Evolutionary conservation across 2,329 filamentous ascomycete genomes (phyloP).

Genomic region (Alternaria hordeiaustralica): DNA sequence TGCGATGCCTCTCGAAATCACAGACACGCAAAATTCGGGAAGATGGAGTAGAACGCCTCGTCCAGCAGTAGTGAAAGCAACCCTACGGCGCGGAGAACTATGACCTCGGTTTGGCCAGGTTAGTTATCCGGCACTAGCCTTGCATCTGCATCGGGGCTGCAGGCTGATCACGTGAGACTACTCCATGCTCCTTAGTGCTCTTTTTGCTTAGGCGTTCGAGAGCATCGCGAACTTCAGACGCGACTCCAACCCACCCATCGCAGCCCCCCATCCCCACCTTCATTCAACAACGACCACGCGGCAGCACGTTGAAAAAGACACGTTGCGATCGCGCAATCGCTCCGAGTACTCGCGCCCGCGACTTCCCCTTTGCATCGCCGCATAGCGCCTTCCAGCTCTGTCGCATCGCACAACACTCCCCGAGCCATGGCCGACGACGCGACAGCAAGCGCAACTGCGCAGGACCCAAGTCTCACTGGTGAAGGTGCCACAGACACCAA

Average conservation of each 20-base stretch:
- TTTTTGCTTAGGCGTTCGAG: slow-evolving; percentile 19
- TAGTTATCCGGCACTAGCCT: slow-evolving; percentile 25
- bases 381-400: slow-evolving; percentile 25
- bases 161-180: slow-evolving; percentile 20
- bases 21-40: not conserved
- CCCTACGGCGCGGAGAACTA: slow-evolving; percentile 14
- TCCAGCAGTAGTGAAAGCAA: slow-evolving; percentile 6
- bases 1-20: not conserved
- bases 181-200: slow-evolving; percentile 22
- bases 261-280: slow-evolving; percentile 39
- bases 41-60: not conserved
- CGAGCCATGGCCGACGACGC: slow-evolving; percentile 46
- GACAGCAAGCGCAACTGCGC: slow-evolving; percentile 35
- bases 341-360: slow-evolving; percentile 15
- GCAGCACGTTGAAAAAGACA: slow-evolving; percentile 5
- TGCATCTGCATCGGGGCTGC: slow-evolving; percentile 4
- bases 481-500: slow-evolving; percentile 32
- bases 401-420: slow-evolving; percentile 25
- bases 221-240: slow-evolving; percentile 44
- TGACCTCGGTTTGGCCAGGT: slow-evolving; percentile 40
- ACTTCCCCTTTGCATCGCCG: slow-evolving; percentile 15
- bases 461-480: slow-evolving; percentile 31
- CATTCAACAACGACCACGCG: slow-evolving; percentile 24
- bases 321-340: slow-evolving; percentile 12
- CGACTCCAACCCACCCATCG: slow-evolving; percentile 33